Percentiles rank a stretch among this genome's conserved stretches.
Evolutionary conservation across 1,284 basidiomycete species (phyloP).

Genomic region (Takashimella tepidaria): DNA sequence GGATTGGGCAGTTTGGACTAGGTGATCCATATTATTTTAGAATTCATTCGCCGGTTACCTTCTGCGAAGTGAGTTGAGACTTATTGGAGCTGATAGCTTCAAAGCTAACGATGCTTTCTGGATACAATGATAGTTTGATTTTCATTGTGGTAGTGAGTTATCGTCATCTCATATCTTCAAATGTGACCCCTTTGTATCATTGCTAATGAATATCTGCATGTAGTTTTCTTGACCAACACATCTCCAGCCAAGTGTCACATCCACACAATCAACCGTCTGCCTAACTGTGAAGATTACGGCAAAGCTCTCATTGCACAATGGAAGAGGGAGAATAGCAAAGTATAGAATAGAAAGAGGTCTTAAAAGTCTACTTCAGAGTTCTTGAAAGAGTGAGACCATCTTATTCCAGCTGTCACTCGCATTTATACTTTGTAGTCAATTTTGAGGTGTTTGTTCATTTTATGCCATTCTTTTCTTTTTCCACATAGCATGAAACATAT

Average conservation of each 20-base stretch:
- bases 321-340: neutral
- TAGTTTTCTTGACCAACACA: conserved; percentile 45
- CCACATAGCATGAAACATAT: no score
- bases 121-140: conserved; percentile 30
- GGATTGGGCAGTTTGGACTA: conserved; percentile 40
- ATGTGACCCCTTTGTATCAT: no score
- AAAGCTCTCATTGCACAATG: conserved; percentile 34
- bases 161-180: no score
- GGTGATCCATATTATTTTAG: conserved; percentile 45
- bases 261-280: conserved; percentile 41
- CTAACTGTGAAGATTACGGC: conserved; percentile 43
- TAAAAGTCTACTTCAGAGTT: no score
- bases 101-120: no score
- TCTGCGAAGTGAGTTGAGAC: conserved; percentile 38
- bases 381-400: no score
- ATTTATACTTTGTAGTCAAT: no score
- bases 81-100: no score
- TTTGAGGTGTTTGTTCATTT: no score
- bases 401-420: no score
- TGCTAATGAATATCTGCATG: neutral
- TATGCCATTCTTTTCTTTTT: no score
- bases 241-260: conserved; percentile 45
- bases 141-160: conserved; percentile 42
- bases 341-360: no score
- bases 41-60: conserved; percentile 40